phyloP scores from a whole-genome alignment of 768 basidiomycete genomes.

The Astraeus odoratus region DNA sequence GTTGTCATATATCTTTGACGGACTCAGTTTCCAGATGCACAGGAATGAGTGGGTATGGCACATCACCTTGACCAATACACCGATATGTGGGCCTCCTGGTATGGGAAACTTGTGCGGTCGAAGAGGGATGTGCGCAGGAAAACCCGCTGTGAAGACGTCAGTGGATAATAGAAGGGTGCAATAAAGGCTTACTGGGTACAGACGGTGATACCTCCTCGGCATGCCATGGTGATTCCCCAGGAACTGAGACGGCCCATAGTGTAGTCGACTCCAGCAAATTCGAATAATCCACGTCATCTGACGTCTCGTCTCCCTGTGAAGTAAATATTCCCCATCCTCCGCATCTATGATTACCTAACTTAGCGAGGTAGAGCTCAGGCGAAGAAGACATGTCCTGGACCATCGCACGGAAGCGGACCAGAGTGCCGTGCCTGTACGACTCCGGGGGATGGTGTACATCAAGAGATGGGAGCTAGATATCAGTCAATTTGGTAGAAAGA shows the following conservation, averaged over 20 bases:
- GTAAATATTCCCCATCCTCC: constrained; percentile 72
- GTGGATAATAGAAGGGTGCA: neutral
- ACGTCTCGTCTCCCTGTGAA: constrained; percentile 16
- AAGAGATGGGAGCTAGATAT: constrained; percentile 51
- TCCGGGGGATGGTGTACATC: constrained; percentile 42
- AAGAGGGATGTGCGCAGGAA: constrained; percentile 20
- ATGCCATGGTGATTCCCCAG: constrained; percentile 61
- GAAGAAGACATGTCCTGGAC: constrained; percentile 76
- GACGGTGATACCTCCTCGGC: constrained; percentile 23
- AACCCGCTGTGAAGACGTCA: constrained; percentile 12
- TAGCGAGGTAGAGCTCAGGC: constrained; percentile 65
- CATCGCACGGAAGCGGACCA: constrained; percentile 73
- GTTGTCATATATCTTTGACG: constrained; percentile 52
- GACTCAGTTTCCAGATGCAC: constrained; percentile 2
- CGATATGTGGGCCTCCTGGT: constrained; percentile 48
- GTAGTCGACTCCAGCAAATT: constrained; percentile 55
- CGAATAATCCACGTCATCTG: constrained; percentile 32
- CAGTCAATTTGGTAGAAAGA: neutral
- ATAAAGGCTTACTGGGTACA: constrained; percentile 11
- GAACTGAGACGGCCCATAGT: constrained; percentile 71
- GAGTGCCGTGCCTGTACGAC: constrained; percentile 40
- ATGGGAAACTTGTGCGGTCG: constrained; percentile 62
- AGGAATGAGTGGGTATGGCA: neutral
- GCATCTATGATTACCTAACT: constrained; percentile 32
- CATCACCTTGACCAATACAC: constrained; percentile 63